Evolutionary conservation across 2,329 filamentous ascomycete species (phyloP).

Genomic region (Lomentospora prolificans): DNA sequence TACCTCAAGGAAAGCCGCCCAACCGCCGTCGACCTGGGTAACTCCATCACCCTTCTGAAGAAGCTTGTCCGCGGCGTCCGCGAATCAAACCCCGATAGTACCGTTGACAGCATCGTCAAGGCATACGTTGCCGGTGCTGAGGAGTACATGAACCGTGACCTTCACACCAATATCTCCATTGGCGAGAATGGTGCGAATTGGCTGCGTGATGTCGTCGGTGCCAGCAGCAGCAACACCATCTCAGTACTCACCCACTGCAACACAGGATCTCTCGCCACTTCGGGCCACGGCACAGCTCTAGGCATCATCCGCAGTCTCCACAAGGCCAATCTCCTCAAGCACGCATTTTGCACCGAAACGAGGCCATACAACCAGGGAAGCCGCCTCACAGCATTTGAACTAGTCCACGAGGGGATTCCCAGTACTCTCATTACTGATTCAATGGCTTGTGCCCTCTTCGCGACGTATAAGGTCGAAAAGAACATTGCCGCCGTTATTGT

Average conservation of each 20-base stretch:
- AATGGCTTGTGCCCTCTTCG: constrained; percentile 84
- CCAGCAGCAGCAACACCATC: constrained; percentile 39
- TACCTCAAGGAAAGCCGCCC: constrained; percentile 84
- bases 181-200: constrained; percentile 76
- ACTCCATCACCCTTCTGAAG: constrained; percentile 77
- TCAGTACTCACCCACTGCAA: constrained; percentile 98
- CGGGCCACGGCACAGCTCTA: constrained; percentile 92
- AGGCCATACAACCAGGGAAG: constrained; percentile 97
- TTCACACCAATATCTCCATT: constrained; percentile 78
- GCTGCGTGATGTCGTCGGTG: constrained; percentile 53
- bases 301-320: constrained; percentile 85
- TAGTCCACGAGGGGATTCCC: constrained; percentile 88
- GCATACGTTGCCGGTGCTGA: constrained; percentile 75
- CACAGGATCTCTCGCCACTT: constrained; percentile 91
- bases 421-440: constrained; percentile 90
- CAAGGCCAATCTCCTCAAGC: constrained; percentile 53
- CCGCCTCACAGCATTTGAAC: constrained; percentile 86
- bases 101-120: constrained; percentile 44
- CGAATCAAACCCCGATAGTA: constrained; percentile 29
- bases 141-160: constrained; percentile 76
- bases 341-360: constrained; percentile 94
- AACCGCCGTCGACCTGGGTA: constrained; percentile 88
- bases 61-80: constrained; percentile 38
- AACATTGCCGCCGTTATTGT: constrained; percentile 83
- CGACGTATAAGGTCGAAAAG: constrained; percentile 47